Evolutionary conservation across 169 alveolate species (phyloP), one percentile per base, ranked within the genome.

Genomic region (Pseudocohnilembus persalinus): DNA sequence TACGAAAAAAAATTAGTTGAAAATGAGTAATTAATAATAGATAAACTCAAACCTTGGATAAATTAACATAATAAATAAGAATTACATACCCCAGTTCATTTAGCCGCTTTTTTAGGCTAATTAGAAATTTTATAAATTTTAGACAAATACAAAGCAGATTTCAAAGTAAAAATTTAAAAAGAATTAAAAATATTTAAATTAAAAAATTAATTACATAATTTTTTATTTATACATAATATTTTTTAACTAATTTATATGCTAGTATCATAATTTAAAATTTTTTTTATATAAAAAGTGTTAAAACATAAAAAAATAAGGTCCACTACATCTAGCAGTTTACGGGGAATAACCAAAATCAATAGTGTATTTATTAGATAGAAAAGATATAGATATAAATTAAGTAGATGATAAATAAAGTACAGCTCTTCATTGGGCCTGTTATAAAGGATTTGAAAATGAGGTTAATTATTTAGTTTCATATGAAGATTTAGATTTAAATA

Each of bases 241-340:
- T n/a, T n/a, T n/a, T n/a, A n/a, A n/a, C n/a, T n/a, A n/a, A n/a
- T n/a, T n/a, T n/a, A n/a, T n/a, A n/a, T n/a, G n/a, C n/a, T n/a
- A n/a, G n/a, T n/a, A n/a, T n/a, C n/a, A 49, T 11, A 49, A 49
- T 11, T 49, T 49, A 49, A 11, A 49, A 11, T 11, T 49, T 49
- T 11, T 11, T 49, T 49, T 49, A 11, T 49, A 49, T 11, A 49
- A 49, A 11, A 11, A 49, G 68, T 20, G 4, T 49, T 11, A 49
- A 49, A 49, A 49, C 20, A 20, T 49, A 11, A 49, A 79, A 63
- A 75, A 31, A 79, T 29, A 31, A 0, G 29, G 63, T 29, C 35
- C 63, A 16, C 63, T 91, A 31, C 95, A 91, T 83, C 91, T 88
- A 29, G 91, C 95, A 30, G 92, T 93, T 28, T 84, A 91, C 32